Evolutionary conservation across 805 yeast species (phyloP).

Genomic region (Saccharomycopsis schoenii): DNA sequence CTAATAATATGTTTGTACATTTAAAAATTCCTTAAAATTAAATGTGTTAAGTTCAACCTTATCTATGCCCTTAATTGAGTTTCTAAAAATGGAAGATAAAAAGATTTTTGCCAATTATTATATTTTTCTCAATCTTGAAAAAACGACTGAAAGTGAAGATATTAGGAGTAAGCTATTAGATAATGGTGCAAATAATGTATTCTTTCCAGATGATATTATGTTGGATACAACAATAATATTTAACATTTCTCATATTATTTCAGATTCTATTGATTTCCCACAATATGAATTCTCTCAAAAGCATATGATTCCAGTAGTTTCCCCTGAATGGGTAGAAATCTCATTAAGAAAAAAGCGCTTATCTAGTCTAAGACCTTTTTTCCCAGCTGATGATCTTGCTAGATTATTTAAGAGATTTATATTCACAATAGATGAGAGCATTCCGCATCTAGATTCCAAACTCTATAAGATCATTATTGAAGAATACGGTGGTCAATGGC

Average conservation of each 20-base stretch:
- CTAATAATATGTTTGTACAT: too few species aligned
- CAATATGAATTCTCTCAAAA: constrained; percentile 38
- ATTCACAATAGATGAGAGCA: constrained; percentile 49
- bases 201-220: constrained; percentile 3
- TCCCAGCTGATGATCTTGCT: constrained; percentile 56
- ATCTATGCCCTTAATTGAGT: not conserved
- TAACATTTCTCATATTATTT: constrained; percentile 37
- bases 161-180: constrained; percentile 20
- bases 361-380: constrained; percentile 46
- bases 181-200: constrained; percentile 22
- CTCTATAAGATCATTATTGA: constrained; percentile 50
- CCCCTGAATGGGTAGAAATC: constrained; percentile 49
- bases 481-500: constrained; percentile 69
- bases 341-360: constrained; percentile 33
- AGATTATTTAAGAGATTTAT: constrained; percentile 48
- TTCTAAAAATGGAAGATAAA: not conserved
- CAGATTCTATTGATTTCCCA: constrained; percentile 42
- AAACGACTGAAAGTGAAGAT: constrained; percentile 15
- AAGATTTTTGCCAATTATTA: constrained; percentile 20
- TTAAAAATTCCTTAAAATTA: too few species aligned
- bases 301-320: constrained; percentile 57
- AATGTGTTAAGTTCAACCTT: not conserved
- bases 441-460: constrained; percentile 54
- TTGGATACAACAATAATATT: not conserved
- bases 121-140: constrained; percentile 19